Evolutionary conservation across 805 yeast genomes (phyloP), one percentile per base, ranked within the genome.

Genomic region (Candida odintsovae): DNA sequence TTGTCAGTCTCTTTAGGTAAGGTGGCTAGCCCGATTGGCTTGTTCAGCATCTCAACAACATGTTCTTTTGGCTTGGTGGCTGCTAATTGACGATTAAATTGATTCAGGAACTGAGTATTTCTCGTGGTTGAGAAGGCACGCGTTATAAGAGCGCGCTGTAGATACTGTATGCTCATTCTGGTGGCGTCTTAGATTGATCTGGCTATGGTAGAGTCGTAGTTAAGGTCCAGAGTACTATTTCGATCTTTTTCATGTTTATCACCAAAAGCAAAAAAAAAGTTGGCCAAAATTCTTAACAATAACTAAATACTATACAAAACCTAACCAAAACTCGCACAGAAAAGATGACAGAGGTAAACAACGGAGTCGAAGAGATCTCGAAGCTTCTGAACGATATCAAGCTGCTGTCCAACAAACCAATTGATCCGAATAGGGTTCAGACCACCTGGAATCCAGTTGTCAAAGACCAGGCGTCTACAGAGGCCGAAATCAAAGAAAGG

Each of bases 1-100:
- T 70, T 65, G 47, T 73, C 76, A 1, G 55, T 49, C 0, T 62
- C 58, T 3, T 50, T 47, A 19, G 82, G 82, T 23, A 69, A 63
- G 1, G 50, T 48, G 8, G 38, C 38, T 16, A 69, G 54, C 1
- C 85, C 85, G 25, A 78, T 64, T 8, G 84, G 83, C 47, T 63
- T 66, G n/a, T 56, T 55, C 28, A 77, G 52, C 23, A 61, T 59
- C 20, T 56, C 55, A 5, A 67, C 67, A 4, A 57, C 62, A 50
- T 62, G 65, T 23, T 65, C 64, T 43, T 63, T 64, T 10, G 72
- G 71, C 23, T 66, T 64, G 3, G 70, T 64, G 38, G 66, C 67
- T 9, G 65, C 62, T 5, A 67, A 52, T 35, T 68, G 70, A 40
- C 63, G 59, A 33, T 58, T 60, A 35, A 69, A 58, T 38, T 65